phyloP scores from a whole-genome alignment of 129 eudicot genomes.

The Pittosporum tobira region DNA sequence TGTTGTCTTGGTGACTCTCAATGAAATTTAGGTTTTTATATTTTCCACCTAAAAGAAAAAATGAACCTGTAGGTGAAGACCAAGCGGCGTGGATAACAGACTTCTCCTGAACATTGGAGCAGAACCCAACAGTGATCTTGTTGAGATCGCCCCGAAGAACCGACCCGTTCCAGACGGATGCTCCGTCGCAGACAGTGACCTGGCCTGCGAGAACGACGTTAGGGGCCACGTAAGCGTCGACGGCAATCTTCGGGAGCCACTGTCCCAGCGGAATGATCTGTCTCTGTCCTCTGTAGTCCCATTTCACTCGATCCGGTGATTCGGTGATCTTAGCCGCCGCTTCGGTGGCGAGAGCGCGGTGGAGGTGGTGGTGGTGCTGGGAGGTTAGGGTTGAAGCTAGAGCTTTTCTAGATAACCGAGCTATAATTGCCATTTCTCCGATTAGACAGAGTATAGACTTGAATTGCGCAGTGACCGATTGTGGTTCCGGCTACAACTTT shows the following conservation, averaged over 20 bases:
- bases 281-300: conserved; percentile 98
- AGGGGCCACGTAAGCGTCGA: conserved; percentile 97
- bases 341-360: background rate
- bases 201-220: conserved; percentile 95
- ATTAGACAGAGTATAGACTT: background rate
- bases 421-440: background rate
- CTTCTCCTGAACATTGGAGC: conserved; percentile 86
- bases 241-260: conserved; percentile 95
- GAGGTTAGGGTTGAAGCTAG: background rate
- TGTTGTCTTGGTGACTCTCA: background rate
- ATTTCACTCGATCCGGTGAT: conserved; percentile 71
- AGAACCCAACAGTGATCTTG: conserved; percentile 78
- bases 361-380: background rate
- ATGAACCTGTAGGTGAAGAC: conserved; percentile 89
- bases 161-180: conserved; percentile 94
- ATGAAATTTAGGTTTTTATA: background rate
- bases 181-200: conserved; percentile 85
- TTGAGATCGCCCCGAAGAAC: conserved; percentile 88
- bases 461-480: conserved; percentile 10
- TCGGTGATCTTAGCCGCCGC: background rate
- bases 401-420: background rate
- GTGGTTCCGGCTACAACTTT: no score
- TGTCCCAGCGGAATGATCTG: conserved; percentile 81
- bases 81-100: conserved; percentile 96
- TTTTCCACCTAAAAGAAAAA: no score